phyloP scores from a whole-genome alignment of 441 rosid genomes.

The Lepidium campestre region DNA sequence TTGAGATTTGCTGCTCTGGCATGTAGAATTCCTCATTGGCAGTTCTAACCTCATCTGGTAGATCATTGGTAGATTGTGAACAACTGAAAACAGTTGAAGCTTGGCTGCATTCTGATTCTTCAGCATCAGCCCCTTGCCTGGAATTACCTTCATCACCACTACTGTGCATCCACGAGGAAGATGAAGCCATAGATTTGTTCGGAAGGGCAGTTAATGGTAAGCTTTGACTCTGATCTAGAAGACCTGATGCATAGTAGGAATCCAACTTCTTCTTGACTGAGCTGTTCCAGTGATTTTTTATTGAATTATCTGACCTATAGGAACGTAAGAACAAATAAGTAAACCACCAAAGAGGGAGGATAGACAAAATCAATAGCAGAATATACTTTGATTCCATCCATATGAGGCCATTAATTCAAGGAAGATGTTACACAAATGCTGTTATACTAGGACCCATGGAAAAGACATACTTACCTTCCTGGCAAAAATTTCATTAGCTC shows the following conservation, averaged over 20 bases:
- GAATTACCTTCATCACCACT: constrained; percentile 64
- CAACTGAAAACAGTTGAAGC: constrained; percentile 50
- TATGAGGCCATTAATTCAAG: not conserved
- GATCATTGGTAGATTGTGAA: constrained; percentile 63
- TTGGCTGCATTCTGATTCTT: constrained; percentile 93
- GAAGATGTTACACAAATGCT: not conserved
- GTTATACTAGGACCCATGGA: not conserved
- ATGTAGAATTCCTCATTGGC: constrained; percentile 44
- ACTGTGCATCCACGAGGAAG: constrained; percentile 62
- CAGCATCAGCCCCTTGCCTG: constrained; percentile 52
- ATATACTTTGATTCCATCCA: not conserved
- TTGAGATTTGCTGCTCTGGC: constrained; percentile 47
- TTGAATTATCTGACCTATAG: constrained; percentile 96
- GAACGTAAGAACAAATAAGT: constrained; percentile 21
- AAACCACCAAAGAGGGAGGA: constrained; percentile 4
- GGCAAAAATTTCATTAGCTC: constrained; percentile 93
- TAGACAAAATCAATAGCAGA: not conserved
- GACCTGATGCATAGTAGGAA: constrained; percentile 84
- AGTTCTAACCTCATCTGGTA: constrained; percentile 38
- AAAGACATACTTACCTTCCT: constrained; percentile 64
- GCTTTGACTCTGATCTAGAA: constrained; percentile 70
- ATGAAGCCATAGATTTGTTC: constrained; percentile 46
- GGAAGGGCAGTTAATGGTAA: constrained; percentile 54
- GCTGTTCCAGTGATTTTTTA: constrained; percentile 99
- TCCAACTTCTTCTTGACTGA: constrained; percentile 96